phyloP scores from a whole-genome alignment of 163 green algal species.

The Scenedesmus sp. region DNA sequence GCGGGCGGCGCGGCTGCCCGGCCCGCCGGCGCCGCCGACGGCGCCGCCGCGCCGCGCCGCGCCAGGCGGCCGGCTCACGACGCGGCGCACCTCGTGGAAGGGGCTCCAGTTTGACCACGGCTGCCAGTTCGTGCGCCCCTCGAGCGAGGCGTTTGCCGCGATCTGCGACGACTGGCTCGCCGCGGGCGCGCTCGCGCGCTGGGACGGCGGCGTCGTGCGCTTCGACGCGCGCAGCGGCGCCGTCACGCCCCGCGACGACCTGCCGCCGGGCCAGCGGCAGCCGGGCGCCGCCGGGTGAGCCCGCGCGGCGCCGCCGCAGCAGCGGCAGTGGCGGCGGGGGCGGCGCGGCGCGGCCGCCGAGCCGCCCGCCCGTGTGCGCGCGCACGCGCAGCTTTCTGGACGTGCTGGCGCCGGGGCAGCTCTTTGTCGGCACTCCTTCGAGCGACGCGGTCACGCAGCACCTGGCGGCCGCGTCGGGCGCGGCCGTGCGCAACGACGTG shows the following conservation, averaged over 20 bases:
- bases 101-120: conserved; percentile 47
- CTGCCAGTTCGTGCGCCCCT: conserved; percentile 34
- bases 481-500: conserved; percentile 19
- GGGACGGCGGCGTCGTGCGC: conserved; percentile 8
- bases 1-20: background rate
- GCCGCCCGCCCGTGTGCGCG: too few species aligned
- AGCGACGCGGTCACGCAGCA: conserved; percentile 41
- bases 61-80: conserved; percentile 38
- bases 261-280: conserved; percentile 32
- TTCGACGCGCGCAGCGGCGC: conserved; percentile 8
- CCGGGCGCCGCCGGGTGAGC: conserved; percentile 5
- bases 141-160: conserved; percentile 5
- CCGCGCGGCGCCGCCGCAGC: background rate
- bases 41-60: background rate
- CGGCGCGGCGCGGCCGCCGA: too few species aligned
- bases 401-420: conserved; percentile 51
- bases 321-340: background rate
- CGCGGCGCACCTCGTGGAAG: conserved; percentile 38
- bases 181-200: conserved; percentile 24
- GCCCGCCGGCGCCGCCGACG: background rate
- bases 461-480: conserved; percentile 17
- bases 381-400: conserved; percentile 32
- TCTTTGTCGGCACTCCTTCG: conserved; percentile 60
- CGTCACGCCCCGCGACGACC: conserved; percentile 5
- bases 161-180: conserved; percentile 26